phyloP scores from a whole-genome alignment of 495 filamentous ascomycete genomes.

The Penicillium antarcticum region DNA sequence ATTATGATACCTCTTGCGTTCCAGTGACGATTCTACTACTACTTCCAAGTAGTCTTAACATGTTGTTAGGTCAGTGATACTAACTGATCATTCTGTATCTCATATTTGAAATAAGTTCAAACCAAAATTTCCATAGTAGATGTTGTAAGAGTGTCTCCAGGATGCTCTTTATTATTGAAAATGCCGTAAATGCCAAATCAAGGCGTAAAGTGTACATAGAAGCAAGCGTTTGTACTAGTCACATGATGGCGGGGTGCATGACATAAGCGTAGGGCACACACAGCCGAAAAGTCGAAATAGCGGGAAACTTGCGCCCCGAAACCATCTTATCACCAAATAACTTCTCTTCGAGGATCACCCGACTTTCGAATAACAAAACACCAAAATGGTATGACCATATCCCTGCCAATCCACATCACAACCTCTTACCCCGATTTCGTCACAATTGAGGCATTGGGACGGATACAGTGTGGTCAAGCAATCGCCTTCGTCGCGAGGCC shows the following conservation, averaged over 20 bases:
- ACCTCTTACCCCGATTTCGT: background rate
- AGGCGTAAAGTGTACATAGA: no score
- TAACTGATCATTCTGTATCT: no score
- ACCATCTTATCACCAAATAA: conserved; percentile 21
- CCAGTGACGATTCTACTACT: conserved; percentile 29
- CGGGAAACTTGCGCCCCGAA: conserved; percentile 24
- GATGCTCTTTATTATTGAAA: no score
- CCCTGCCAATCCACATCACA: background rate
- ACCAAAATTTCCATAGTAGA: background rate
- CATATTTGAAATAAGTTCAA: no score
- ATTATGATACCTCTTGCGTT: conserved; percentile 50
- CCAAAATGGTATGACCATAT: conserved; percentile 41
- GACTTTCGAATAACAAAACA: conserved; percentile 38
- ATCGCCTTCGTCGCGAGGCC: background rate
- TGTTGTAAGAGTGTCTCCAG: no score
- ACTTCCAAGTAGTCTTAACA: conserved; percentile 14
- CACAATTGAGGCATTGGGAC: conserved; percentile 11
- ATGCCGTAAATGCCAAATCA: no score
- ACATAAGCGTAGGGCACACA: conserved; percentile 44
- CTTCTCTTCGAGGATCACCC: conserved; percentile 65
- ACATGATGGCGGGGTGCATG: conserved; percentile 11
- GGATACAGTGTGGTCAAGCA: conserved; percentile 1
- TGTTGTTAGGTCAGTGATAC: no score
- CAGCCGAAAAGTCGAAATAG: conserved; percentile 32
- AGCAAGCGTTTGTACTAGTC: conserved; percentile 1